Percentiles rank a stretch among this genome's conserved stretches.
Conservation (phyloP, 768 basidiomycete genomes). For the Suillus subaureus region DNA sequence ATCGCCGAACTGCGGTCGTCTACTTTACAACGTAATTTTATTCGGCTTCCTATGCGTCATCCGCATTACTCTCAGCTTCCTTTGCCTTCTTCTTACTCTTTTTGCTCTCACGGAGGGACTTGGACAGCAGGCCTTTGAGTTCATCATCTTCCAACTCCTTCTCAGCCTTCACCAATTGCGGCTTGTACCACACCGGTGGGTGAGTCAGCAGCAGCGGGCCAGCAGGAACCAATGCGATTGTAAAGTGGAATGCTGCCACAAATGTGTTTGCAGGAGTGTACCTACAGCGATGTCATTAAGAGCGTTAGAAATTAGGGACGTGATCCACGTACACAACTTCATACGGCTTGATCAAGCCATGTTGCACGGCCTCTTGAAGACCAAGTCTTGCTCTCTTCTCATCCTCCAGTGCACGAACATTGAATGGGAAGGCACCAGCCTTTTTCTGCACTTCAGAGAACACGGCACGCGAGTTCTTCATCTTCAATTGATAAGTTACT, state of each 20-base stretch:
- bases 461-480: conserved; percentile 95
- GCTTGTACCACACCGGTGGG: conserved; percentile 90
- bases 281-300: conserved; percentile 37
- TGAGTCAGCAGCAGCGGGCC: conserved; percentile 89
- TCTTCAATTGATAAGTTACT: conserved; percentile 93
- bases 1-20: conserved; percentile 20
- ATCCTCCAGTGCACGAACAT: conserved; percentile 90
- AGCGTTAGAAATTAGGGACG: not conserved
- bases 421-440: conserved; percentile 98
- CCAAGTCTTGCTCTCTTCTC: conserved; percentile 96
- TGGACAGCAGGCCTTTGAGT: conserved; percentile 74
- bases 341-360: conserved; percentile 91
- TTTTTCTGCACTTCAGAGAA: conserved; percentile 99
- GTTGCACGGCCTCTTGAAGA: conserved; percentile 93
- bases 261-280: conserved; percentile 82
- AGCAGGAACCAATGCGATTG: conserved; percentile 87
- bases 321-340: conserved; percentile 77
- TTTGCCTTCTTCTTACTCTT: conserved; percentile 87
- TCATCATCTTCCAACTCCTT: conserved; percentile 90
- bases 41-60: not conserved
- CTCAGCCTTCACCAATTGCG: conserved; percentile 86
- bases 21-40: conserved; percentile 9
- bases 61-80: conserved; percentile 43
- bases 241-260: conserved; percentile 97
- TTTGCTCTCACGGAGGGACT: conserved; percentile 85